Evolutionary conservation across 805 yeast genomes (phyloP).

Genomic region (Metschnikowia vanudenii): DNA sequence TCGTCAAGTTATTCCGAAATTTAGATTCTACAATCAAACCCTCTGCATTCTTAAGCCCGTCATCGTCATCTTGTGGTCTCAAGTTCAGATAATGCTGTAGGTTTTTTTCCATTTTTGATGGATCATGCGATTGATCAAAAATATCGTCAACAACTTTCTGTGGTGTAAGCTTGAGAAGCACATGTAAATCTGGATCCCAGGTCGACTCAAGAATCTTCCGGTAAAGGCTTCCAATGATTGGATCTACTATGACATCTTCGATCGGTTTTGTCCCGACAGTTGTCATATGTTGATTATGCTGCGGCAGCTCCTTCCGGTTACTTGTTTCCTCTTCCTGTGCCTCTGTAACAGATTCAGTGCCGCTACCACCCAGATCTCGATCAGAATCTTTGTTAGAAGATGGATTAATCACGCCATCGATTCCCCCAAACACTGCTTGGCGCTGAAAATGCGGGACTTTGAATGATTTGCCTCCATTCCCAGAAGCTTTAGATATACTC

Average conservation of each 20-base stretch:
- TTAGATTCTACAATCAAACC: slow-evolving; percentile 44
- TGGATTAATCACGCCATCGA: slow-evolving; percentile 39
- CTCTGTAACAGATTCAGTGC: background rate
- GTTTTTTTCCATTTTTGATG: slow-evolving; percentile 17
- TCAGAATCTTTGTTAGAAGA: slow-evolving; percentile 7
- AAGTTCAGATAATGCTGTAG: slow-evolving; percentile 21
- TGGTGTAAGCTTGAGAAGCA: slow-evolving; percentile 56
- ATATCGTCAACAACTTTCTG: slow-evolving; percentile 74
- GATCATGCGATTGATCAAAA: slow-evolving; percentile 41
- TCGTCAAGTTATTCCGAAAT: slow-evolving; percentile 36
- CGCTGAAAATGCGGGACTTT: slow-evolving; percentile 42
- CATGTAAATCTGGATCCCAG: slow-evolving; percentile 55
- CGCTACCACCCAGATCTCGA: background rate
- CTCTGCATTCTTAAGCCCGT: slow-evolving; percentile 27
- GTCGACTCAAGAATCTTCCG: slow-evolving; percentile 55
- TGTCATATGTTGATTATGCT: slow-evolving; percentile 6
- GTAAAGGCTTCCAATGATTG: slow-evolving; percentile 49
- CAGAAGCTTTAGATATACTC: slow-evolving; percentile 17
- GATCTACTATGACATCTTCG: slow-evolving; percentile 41
- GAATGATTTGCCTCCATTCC: slow-evolving; percentile 22
- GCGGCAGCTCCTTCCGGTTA: slow-evolving; percentile 2
- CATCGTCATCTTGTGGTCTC: slow-evolving; percentile 24
- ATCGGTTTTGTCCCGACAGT: slow-evolving; percentile 12
- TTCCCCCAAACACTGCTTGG: slow-evolving; percentile 49
- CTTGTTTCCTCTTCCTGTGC: background rate